Evolutionary conservation across 2,329 filamentous ascomycete species (phyloP).

Genomic region (Incumbomyces delicatus): DNA sequence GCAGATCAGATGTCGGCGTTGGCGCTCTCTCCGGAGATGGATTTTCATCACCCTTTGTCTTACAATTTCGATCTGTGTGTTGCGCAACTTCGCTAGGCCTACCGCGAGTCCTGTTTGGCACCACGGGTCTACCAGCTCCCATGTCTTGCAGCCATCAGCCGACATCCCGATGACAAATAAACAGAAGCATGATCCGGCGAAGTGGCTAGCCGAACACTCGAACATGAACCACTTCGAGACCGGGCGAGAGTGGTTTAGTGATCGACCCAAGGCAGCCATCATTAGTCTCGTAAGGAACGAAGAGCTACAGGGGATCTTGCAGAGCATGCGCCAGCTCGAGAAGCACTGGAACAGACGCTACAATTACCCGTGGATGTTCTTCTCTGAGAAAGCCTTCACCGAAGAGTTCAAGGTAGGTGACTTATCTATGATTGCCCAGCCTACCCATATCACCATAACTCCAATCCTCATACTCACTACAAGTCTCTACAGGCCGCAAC

Average conservation of each 20-base stretch:
- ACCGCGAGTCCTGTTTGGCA: background rate
- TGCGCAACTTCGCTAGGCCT: background rate
- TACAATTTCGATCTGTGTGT: background rate
- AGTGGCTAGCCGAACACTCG: constrained; percentile 18
- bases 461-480: too few relatives aligned
- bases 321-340: constrained; percentile 27
- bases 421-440: background rate
- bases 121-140: background rate
- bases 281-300: constrained; percentile 28
- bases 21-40: background rate
- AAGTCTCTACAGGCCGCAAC: constrained; percentile 21
- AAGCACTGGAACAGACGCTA: constrained; percentile 26
- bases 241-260: background rate
- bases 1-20: too few relatives aligned
- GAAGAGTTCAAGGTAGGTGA: constrained; percentile 25
- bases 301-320: constrained; percentile 26
- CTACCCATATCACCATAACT: background rate
- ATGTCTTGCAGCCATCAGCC: constrained; percentile 1
- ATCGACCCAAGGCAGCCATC: constrained; percentile 23
- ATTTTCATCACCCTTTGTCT: constrained; percentile 2
- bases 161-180: background rate
- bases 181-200: constrained; percentile 7
- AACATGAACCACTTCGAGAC: constrained; percentile 2
- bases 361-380: constrained; percentile 29
- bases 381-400: constrained; percentile 27